Base-by-base conservation (phyloP, 2,329 filamentous ascomycete genomes). In the Fusarium temperatum region DNA sequence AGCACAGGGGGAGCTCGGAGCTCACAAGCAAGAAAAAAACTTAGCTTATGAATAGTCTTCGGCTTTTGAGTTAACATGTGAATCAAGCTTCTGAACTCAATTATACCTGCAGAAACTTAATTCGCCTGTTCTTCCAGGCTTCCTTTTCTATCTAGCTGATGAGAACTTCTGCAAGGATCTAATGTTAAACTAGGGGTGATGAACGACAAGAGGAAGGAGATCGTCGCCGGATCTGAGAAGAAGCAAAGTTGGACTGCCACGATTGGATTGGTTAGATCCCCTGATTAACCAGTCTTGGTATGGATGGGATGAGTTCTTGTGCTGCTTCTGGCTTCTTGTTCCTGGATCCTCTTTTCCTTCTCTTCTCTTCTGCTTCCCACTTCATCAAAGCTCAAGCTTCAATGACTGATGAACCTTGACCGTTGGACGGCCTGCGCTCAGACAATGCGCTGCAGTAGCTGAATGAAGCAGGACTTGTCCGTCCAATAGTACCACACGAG, bases 191-290 rank as follows among this genome's bases (percentile, higher is more conserved):
- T 55, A 63, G 57, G 71, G 61, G 54, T 38, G 53, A 53, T 44
- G 51, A 41, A 38, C 56, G 48, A 24, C n/a, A 60, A 35, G 45
- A 62, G 70, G 58, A 61, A 57, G 63, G 54, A 65, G 72, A 74
- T 74, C 72, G 68, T 68, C 72, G 44, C 39, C 41, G 54, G 70
- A 74, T 74, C 68, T 75, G 28, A 66, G 42, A 41, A 68, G 58
- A 73, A 73, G 63, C 41, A 61, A 60, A 39, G 41, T 32, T 53
- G 30, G 24, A 55, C 53, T 32, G 42, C 24, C 36, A 62, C 51
- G 54, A 64, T 73, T 57, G 66, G 66, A 54, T 54, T 51, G 59
- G 45, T 13, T n/a, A 57, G 50, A 32, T 65, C 59, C 66, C 70
- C 50, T 72, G 63, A 60, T 45, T 48, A 41, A 45, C 50, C 54